Evolutionary conservation across 208 protist species (phyloP), one percentile per base, ranked within the genome.

Genomic region (Acanthamoeba sp.): DNA sequence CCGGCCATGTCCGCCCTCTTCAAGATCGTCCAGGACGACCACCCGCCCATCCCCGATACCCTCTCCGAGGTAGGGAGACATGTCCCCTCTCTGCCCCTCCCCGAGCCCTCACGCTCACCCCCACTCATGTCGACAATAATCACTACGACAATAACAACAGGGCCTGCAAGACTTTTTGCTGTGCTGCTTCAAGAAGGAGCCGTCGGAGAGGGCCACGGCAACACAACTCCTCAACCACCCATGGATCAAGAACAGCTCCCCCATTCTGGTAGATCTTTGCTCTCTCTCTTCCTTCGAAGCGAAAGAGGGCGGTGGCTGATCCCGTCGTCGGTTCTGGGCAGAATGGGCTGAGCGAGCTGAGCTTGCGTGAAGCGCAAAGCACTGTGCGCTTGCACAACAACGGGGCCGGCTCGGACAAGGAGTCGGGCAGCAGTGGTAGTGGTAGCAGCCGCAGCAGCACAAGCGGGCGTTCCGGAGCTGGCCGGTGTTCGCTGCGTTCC

Each of bases 1-100:
- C 91, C 71, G 6, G 97, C 97, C 59, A 97, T 99, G 95, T 88
- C 97, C 5, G 98, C 98, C 1, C 93, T 98, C 59, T 98, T 98
- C 94, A 95, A 96, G 62, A 98, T 98, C 78, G 98, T 98, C 24
- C 96, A 98, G 90, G 97, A 98, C 84, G 95, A 96, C 42, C 42
- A 48, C 42, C 5, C 32, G 82, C 18, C 9, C 57, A 32, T 42
- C 45, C 6, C 14, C 50, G 32, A 27, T n/a, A n/a, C n/a, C n/a
- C n/a, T n/a, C n/a, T n/a, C n/a, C n/a, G n/a, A n/a, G n/a, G n/a
- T n/a, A n/a, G n/a, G n/a, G n/a, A n/a, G n/a, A n/a, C n/a, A n/a
- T n/a, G n/a, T n/a, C n/a, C n/a, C n/a, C n/a, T n/a, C n/a, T n/a
- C n/a, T n/a, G n/a, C n/a, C n/a, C n/a, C n/a, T n/a, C n/a, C n/a